Evolutionary conservation across 345 rosid species (phyloP).

Genomic region (Ailanthus altissimus): DNA sequence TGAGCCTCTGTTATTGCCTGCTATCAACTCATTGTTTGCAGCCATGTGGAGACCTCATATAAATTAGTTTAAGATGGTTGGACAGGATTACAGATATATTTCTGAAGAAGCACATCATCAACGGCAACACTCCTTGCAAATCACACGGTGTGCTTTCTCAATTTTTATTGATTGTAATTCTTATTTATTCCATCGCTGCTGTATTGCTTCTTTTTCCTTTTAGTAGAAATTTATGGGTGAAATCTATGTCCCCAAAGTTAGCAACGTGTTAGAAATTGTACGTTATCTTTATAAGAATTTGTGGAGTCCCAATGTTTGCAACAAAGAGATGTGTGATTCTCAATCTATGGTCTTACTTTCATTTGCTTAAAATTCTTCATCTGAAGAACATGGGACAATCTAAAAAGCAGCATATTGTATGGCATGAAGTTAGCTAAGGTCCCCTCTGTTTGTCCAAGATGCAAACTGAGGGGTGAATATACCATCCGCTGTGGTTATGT

Average conservation of each 20-base stretch:
- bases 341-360: neutral
- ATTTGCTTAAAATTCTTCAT: neutral
- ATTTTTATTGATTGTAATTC: neutral
- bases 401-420: neutral
- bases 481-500: too few species aligned
- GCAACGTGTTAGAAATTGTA: constrained; percentile 20
- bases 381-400: neutral
- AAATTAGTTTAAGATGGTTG: constrained; percentile 13
- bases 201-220: neutral
- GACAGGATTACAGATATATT: neutral
- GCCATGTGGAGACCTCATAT: constrained; percentile 17
- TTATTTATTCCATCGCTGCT: neutral
- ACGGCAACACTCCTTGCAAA: neutral
- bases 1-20: neutral
- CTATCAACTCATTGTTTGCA: constrained; percentile 19
- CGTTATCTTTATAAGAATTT: constrained; percentile 14
- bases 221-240: neutral
- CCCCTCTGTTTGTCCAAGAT: too few species aligned
- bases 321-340: neutral
- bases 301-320: neutral
- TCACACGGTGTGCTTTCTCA: constrained; percentile 11
- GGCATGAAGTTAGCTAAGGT: neutral
- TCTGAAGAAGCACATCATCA: neutral
- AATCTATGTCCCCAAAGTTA: neutral
- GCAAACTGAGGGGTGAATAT: too few species aligned